Evolutionary conservation across 306 rosid genomes (phyloP), one percentile per base, ranked within the genome.

Genomic region (Styphnolobium japonicum): DNA sequence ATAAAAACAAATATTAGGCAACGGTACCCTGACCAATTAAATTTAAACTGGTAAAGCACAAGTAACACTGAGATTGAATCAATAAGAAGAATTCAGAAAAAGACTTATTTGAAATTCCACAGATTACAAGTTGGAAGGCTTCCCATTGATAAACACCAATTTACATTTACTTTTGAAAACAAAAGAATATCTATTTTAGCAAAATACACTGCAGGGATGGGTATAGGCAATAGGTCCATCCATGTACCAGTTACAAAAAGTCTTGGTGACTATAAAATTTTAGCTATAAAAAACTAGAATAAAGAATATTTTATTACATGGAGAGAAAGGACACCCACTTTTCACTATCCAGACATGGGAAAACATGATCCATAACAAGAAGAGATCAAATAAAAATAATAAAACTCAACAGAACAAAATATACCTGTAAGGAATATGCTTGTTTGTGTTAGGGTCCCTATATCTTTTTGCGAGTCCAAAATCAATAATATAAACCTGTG

Each of bases 391-490:
- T 46, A 52, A 67, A 37, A 61, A 67, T 12, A 25, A 19, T 4
- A 64, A 43, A 87, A 71, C 22, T 45, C 23, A 22, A 42, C 21
- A 57, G 65, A 63, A 18, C 51, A 48, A 64, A 74, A 66, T 58
- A 46, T 83, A 93, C 98, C 97, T 93, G 89, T 91, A 93, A 56
- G 91, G 82, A 82, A 93, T 93, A 80, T 93, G 98, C 73, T 74
- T 81, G 68, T 83, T 83, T 75, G 97, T 87, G 60, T 76, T 86
- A 40, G 88, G 91, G 75, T 91, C 97, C 66, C 82, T 81, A 33
- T 83, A 93, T 83, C 89, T 90, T 87, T 90, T 93, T n/a, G 91
- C 95, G 7, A 93, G 95, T 75, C 98, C 97, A 71, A 87, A 93
- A 82, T 93, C 98, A 83, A 91, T 91, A 68, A 88, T 69, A 77